A percentile compares a stretch with the other conserved stretches of the same genome.
Evolutionary conservation across 1,139 yeast species (phyloP).

Genomic region (Geotrichum cucujoidarum): DNA sequence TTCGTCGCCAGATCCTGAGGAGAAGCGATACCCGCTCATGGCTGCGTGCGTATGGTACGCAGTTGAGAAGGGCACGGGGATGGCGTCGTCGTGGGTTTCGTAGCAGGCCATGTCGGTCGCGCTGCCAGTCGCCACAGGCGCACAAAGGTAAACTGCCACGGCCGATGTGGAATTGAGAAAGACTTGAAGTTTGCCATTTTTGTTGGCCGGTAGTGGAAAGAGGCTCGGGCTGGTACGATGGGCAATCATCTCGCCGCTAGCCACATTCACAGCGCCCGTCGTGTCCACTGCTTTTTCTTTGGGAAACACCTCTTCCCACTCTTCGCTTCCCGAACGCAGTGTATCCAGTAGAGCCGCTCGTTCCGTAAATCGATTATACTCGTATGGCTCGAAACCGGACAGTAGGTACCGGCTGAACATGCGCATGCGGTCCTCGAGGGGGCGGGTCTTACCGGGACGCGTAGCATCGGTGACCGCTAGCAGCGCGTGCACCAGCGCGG

Average conservation of each 20-base stretch:
- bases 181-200: slow-evolving; percentile 1
- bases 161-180: slow-evolving; percentile 1
- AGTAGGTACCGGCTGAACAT: slow-evolving; percentile 47
- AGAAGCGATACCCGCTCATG: slow-evolving; percentile 12
- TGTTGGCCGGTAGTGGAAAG: not conserved
- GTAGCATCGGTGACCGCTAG: slow-evolving; percentile 53
- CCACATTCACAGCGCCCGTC: not conserved
- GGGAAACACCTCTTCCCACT: not conserved
- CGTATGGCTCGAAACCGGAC: slow-evolving; percentile 50
- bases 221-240: not conserved
- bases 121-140: not conserved
- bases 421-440: slow-evolving; percentile 52
- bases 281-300: not conserved
- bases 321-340: not conserved
- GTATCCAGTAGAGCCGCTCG: not conserved
- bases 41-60: slow-evolving; percentile 8
- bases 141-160: slow-evolving; percentile 10
- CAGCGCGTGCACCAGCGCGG: slow-evolving; percentile 54
- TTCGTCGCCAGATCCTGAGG: too few species aligned
- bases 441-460: slow-evolving; percentile 50
- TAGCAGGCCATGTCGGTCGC: slow-evolving; percentile 3
- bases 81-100: slow-evolving; percentile 1
- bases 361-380: slow-evolving; percentile 9
- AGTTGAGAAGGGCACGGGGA: slow-evolving; percentile 14
- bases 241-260: not conserved